These are phyloP conservation scores for Capronia epimyces DNA, from an alignment of 2,329 filamentous ascomycete genomes.

Conservation along the genomic window DNA sequence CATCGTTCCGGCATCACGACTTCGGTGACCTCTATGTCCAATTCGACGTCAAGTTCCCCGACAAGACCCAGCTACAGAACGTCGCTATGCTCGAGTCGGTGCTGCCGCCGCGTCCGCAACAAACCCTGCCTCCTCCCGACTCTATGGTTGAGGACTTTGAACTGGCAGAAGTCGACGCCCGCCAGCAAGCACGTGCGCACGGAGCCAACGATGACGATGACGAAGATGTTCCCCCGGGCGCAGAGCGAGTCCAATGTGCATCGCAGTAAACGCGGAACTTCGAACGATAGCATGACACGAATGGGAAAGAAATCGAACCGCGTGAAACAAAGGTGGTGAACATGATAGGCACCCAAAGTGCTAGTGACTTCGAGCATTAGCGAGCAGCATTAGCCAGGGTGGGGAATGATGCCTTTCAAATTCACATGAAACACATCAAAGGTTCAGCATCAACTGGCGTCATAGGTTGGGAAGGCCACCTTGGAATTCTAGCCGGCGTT, in stretches of 20 bases:
- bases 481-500: conserved; percentile 9
- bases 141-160: conserved; percentile 87
- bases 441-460: not conserved
- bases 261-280: conserved; percentile 43
- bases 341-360: conserved; percentile 3
- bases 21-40: conserved; percentile 94
- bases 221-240: conserved; percentile 44
- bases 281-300: not conserved
- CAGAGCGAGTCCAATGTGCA: conserved; percentile 49
- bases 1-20: conserved; percentile 90
- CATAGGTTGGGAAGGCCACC: too few species aligned
- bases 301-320: not conserved
- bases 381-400: conserved; percentile 6
- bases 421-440: conserved; percentile 17
- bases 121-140: conserved; percentile 66
- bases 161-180: conserved; percentile 75
- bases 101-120: conserved; percentile 65
- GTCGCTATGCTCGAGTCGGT: conserved; percentile 77
- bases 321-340: conserved; percentile 2
- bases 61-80: conserved; percentile 63
- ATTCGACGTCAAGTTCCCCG: conserved; percentile 96
- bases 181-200: conserved; percentile 60
- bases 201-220: conserved; percentile 66
- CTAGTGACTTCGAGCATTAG: conserved; percentile 12
- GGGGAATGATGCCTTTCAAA: conserved; percentile 2